Evolutionary conservation across 805 yeast species (phyloP).

Genomic region (Kodamaea restingae): DNA sequence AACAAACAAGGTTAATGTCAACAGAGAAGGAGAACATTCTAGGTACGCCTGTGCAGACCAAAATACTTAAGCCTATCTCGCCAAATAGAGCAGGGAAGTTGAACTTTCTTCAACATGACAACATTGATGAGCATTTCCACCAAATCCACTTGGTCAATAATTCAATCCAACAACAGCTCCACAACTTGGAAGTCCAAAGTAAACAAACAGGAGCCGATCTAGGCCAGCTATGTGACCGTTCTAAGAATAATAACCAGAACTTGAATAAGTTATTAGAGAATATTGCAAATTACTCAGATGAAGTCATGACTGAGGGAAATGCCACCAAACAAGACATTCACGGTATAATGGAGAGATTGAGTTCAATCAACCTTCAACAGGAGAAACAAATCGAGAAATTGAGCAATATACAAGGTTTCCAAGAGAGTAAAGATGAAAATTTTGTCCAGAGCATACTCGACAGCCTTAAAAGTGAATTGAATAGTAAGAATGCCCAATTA

Average conservation of each 20-base stretch:
- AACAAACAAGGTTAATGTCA: constrained; percentile 4
- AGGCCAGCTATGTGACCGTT: constrained; percentile 34
- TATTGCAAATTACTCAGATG: constrained; percentile 31
- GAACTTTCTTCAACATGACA: constrained; percentile 30
- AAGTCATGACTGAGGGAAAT: constrained; percentile 33
- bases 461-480: no score
- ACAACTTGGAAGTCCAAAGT: constrained; percentile 28
- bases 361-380: constrained; percentile 9
- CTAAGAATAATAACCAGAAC: constrained; percentile 38
- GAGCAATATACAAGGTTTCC: background rate
- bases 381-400: background rate
- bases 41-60: constrained; percentile 4
- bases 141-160: constrained; percentile 25
- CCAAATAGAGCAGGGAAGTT: constrained; percentile 19
- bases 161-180: constrained; percentile 26
- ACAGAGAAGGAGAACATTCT: constrained; percentile 7
- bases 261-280: constrained; percentile 33
- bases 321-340: constrained; percentile 32
- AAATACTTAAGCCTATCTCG: constrained; percentile 7
- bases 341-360: constrained; percentile 18
- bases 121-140: constrained; percentile 32
- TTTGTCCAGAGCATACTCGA: no score
- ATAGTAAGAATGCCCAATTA: no score
- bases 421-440: background rate
- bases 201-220: constrained; percentile 35